These are phyloP conservation scores for Crataegus laevigata DNA, from an alignment of 306 rosid species.

Conservation along the genomic window DNA sequence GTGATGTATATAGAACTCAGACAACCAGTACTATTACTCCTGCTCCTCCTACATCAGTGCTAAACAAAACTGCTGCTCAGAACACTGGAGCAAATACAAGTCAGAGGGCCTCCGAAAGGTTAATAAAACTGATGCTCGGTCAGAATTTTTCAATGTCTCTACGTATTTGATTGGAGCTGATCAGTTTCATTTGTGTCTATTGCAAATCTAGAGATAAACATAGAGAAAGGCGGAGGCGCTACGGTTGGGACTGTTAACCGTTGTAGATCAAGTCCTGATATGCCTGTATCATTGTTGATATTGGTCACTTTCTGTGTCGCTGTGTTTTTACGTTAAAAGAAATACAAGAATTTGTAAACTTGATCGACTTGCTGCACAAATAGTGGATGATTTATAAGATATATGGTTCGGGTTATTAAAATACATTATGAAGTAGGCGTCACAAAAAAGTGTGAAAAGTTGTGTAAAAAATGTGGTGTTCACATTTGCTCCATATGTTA, in stretches of 20 bases:
- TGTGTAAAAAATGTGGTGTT: no score
- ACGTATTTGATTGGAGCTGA: constrained; percentile 18
- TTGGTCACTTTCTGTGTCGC: neutral
- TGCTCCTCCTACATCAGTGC: constrained; percentile 27
- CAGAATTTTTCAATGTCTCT: neutral
- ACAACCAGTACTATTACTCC: constrained; percentile 29
- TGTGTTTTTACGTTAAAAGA: neutral
- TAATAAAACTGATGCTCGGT: neutral
- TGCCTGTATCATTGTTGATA: constrained; percentile 30
- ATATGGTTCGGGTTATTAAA: no score
- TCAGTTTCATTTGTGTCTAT: constrained; percentile 19
- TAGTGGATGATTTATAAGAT: neutral
- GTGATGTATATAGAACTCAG: constrained; percentile 33
- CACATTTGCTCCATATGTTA: no score
- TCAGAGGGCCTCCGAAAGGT: constrained; percentile 61
- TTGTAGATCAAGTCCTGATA: constrained; percentile 16
- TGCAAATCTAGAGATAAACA: constrained; percentile 62
- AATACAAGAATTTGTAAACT: neutral
- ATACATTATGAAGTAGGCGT: no score
- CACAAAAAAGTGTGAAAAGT: no score
- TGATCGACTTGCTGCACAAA: neutral
- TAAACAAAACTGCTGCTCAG: neutral
- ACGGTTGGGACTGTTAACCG: constrained; percentile 83
- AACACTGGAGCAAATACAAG: constrained; percentile 37
- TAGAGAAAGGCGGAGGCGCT: constrained; percentile 78